Conservation (phyloP, 2,329 filamentous ascomycete genomes). For the Colletotrichum tropicicola region DNA sequence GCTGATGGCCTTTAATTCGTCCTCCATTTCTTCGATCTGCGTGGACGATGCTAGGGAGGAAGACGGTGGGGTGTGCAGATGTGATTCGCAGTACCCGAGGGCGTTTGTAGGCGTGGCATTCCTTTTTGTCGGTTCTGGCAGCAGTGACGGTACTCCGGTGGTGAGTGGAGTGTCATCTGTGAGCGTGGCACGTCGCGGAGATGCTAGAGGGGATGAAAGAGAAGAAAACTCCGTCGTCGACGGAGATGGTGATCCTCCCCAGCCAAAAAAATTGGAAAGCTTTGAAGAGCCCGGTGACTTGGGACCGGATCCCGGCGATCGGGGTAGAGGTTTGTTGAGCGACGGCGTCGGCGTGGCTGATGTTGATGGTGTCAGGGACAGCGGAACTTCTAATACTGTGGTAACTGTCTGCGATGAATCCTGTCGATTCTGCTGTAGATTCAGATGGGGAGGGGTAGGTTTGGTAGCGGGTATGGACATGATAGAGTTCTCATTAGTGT, state of each 20-base stretch:
- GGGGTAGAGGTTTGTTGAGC: conserved; percentile 64
- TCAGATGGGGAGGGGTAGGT: conserved; percentile 61
- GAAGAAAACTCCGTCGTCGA: conserved; percentile 62
- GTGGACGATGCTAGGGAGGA: conserved; percentile 50
- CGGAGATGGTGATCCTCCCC: conserved; percentile 56
- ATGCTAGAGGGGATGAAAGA: conserved; percentile 59
- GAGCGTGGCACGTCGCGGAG: conserved; percentile 47
- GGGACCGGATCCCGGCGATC: conserved; percentile 54
- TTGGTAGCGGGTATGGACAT: conserved; percentile 62
- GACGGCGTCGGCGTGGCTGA: conserved; percentile 41
- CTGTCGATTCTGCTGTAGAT: conserved; percentile 48
- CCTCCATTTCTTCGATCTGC: conserved; percentile 88
- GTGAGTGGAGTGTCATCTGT: conserved; percentile 49
- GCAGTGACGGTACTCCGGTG: conserved; percentile 25
- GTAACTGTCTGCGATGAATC: conserved; percentile 36
- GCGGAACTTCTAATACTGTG: conserved; percentile 26
- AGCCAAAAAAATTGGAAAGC: conserved; percentile 63
- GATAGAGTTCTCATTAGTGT: conserved; percentile 47
- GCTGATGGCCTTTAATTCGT: conserved; percentile 93
- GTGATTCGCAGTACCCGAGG: conserved; percentile 60
- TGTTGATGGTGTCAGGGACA: conserved; percentile 13
- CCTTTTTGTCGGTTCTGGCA: conserved; percentile 44
- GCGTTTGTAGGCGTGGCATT: conserved; percentile 52
- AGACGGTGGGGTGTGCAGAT: conserved; percentile 58
- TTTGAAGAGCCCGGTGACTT: conserved; percentile 55